Evolutionary conservation across 2,329 filamentous ascomycete genomes (phyloP), one percentile per base, ranked within the genome.

Genomic region (Xylaria sp.): DNA sequence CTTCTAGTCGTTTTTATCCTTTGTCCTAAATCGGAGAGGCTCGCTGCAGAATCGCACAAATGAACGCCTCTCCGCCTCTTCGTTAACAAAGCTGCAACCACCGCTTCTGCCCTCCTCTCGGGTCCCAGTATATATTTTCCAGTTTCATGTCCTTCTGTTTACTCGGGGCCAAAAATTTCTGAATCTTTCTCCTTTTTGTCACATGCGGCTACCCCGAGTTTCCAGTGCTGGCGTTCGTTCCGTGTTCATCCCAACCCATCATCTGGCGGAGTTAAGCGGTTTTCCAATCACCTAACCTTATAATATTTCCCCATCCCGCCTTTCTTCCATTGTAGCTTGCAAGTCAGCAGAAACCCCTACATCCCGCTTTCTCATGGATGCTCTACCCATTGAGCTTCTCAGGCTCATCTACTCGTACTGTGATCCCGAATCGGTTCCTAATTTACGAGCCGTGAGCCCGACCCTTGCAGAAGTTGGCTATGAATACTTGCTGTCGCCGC

Each of bases 321-420:
- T 62, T 64, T 69, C 57, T 27, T 51, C 38, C 7, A 5, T 11
- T 54, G 9, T 39, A n/a, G 6, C 13, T 45, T 22, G 10, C 63
- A 49, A 29, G 49, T 44, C 62, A 53, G 42, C 44, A 42, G 53
- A 44, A 45, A 54, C 61, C 17, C 63, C 15, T 15, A n/a, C 39
- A 56, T 50, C 31, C 59, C 49, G 33, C 53, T 60, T 58, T 47
- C 49, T 38, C 71, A 77, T 78, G 77, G 77, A 78, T 71, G 70
- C 69, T 58, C 69, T 82, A 57, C 81, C 81, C 2, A 74, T 76
- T 53, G 80, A 83, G 74, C 76, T 83, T 49, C 71, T 83, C 54
- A 73, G 78, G 72, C 77, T 81, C 73, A 79, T 85, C 67, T 83
- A 81, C 66, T 74, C 74, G 58, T 76, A 79, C 68, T 82, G 83